Evolutionary conservation across 768 basidiomycete genomes (phyloP).

Genomic region (Mrakia blollopis): DNA sequence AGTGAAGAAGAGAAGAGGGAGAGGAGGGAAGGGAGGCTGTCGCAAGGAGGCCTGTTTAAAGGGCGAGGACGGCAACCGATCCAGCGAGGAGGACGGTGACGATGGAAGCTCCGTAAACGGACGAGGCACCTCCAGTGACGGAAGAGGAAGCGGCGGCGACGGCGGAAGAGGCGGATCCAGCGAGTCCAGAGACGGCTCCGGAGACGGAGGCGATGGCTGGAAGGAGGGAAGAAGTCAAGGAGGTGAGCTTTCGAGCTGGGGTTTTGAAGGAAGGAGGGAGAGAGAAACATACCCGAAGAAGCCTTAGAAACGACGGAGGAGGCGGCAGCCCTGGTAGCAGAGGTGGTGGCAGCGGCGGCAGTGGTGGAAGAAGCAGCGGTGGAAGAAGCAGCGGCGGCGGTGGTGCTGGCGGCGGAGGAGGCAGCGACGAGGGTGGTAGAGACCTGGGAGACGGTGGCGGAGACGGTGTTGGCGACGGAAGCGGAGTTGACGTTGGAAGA

Average conservation of each 20-base stretch:
- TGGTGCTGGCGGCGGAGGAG: background rate
- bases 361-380: background rate
- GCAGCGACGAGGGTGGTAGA: background rate
- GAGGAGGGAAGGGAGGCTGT: background rate
- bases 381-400: background rate
- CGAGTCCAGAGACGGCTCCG: background rate
- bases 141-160: background rate
- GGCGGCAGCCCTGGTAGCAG: background rate
- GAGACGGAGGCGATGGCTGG: background rate
- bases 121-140: background rate
- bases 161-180: background rate
- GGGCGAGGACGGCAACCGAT: conserved; percentile 19
- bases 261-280: background rate
- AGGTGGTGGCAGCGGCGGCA: background rate
- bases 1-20: too few species aligned
- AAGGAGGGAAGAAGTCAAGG: background rate
- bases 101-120: conserved; percentile 10
- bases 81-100: conserved; percentile 13
- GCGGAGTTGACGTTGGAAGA: conserved; percentile 18
- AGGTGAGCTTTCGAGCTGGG: background rate
- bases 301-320: background rate
- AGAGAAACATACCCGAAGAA: background rate
- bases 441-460: background rate
- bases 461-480: background rate
- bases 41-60: conserved; percentile 4